Percentiles rank a stretch among this genome's conserved stretches.
Conservation (phyloP, 768 basidiomycete genomes). For the Neoboletus subvelutipes region DNA sequence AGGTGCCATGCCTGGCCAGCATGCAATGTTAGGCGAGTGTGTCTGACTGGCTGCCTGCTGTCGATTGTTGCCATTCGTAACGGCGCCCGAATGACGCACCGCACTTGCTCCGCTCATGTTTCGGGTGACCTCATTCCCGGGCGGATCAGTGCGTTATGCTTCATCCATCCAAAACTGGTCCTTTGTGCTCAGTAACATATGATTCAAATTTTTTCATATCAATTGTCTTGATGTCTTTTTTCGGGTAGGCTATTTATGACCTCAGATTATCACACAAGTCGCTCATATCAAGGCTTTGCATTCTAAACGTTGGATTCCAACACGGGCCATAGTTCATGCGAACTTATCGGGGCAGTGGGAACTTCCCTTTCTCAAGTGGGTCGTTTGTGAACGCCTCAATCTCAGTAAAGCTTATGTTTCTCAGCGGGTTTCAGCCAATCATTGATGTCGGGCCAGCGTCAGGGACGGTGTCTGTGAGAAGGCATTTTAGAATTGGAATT, state of each 20-base stretch:
- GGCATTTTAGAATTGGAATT: background rate
- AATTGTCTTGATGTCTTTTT: constrained; percentile 15
- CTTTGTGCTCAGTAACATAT: background rate
- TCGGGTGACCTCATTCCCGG: constrained; percentile 8
- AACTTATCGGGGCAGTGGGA: constrained; percentile 4
- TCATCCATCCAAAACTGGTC: background rate
- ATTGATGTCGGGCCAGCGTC: background rate
- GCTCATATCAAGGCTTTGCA: background rate
- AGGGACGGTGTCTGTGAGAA: constrained; percentile 10
- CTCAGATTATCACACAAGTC: background rate
- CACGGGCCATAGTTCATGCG: background rate
- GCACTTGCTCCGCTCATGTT: constrained; percentile 11
- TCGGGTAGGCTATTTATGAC: background rate
- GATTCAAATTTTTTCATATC: background rate
- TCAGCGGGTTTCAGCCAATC: constrained; percentile 6
- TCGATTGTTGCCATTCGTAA: background rate
- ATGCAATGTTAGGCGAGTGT: background rate
- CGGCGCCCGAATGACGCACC: background rate
- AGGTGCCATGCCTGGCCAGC: background rate
- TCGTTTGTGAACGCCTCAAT: background rate
- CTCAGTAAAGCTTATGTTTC: constrained; percentile 4
- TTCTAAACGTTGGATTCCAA: background rate
- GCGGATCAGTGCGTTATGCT: constrained; percentile 2
- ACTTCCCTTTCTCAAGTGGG: background rate
- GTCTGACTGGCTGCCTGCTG: background rate